Base-by-base conservation (phyloP, 2,329 filamentous ascomycete species). In the Plectosphaerella sp. region DNA sequence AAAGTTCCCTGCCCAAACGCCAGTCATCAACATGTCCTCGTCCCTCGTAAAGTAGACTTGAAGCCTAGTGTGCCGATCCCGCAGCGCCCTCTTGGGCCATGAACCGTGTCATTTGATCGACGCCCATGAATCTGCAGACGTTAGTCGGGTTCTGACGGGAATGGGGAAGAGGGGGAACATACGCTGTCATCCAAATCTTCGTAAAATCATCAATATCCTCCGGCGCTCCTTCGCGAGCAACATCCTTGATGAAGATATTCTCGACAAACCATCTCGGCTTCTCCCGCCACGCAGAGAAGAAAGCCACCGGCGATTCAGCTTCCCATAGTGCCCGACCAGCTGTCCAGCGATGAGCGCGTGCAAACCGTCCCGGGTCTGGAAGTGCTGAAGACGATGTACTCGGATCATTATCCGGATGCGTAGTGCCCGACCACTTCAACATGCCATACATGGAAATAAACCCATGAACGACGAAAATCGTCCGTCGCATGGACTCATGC, bases 241-340 rank as follows among this genome's bases (percentile, higher is more conserved):
- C 63, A 1, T 70, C 66, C 42, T 64, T 59, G 45, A 72, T 70
- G 46, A 63, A 60, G 54, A 71, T 58, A 25, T 68, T 60, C n/a
- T 59, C 51, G 39, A 73, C 63, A 36, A 57, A 54, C 47, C 64
- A 73, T 47, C 71, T 64, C 9, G 71, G 69, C 62, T 71, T 72
- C 35, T 69, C 66, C n/a, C 70, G 67, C 74, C 73, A 76, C 3
- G 72, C 68, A 2, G 62, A 66, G 58, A 65, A 75, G 55, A 77
- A 77, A 3, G 71, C 65, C 18, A 71, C 61, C 2, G 73, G 70
- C 5, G 66, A 67, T 28, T 59, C 53, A 1, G 74, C 72, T 15
- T 72, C 64, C 74, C 73, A 77, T 16, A 77, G 67, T 51, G 73
- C 66, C 8, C 62, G 62, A 6, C 72, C 76, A 16, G 72, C 66